Evolutionary conservation across 2,329 filamentous ascomycete genomes (phyloP), one percentile per base, ranked within the genome.

Genomic region (Phialophora macrospora): DNA sequence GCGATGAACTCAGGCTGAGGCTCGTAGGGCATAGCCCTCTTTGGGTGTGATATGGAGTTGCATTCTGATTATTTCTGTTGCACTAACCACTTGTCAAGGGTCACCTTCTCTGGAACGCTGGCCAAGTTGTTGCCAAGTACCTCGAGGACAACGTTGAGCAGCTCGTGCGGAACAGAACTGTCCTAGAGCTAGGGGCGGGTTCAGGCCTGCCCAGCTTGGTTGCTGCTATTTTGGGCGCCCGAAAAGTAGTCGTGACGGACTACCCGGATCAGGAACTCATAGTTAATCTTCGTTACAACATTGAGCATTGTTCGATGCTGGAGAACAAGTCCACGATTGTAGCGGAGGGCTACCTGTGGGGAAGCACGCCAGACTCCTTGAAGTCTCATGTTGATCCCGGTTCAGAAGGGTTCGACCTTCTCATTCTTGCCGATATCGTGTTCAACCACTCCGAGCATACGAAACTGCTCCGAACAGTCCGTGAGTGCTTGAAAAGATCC

Each of bases 31-130:
- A 91, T 77, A 94, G 91, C 81, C 91, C 93, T 26, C 85, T 96
- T 14, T 96, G 96, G 86, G 87, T 88, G 85, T 78, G 80, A 54
- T 64, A 55, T 52, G 26, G 17, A 44, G 26, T 64, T 30, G 26
- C 55, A 44, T 44, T 30, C 56, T 26, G 28, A 28, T 22, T 28
- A 32, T 20, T 32, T 26, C 12, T 58, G 52, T 46, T 62, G 54
- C 56, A 72, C 72, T 73, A 69, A 74, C 69, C 49, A 60, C 59
- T 63, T 65, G 64, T 67, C 68, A 72, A 87, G 87, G 93, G 92
- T 17, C 92, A 97, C 78, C 85, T 91, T 70, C 85, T 97, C 32
- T 98, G 94, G 94, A 96, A 97, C 77, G 93, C 92, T 67, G 89
- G 90, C 66, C 89, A 91, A 68, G 87, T 91, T 46, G 85, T 94